phyloP scores from a whole-genome alignment of 2,329 filamentous ascomycete species.

The Chaetomium sp. region DNA sequence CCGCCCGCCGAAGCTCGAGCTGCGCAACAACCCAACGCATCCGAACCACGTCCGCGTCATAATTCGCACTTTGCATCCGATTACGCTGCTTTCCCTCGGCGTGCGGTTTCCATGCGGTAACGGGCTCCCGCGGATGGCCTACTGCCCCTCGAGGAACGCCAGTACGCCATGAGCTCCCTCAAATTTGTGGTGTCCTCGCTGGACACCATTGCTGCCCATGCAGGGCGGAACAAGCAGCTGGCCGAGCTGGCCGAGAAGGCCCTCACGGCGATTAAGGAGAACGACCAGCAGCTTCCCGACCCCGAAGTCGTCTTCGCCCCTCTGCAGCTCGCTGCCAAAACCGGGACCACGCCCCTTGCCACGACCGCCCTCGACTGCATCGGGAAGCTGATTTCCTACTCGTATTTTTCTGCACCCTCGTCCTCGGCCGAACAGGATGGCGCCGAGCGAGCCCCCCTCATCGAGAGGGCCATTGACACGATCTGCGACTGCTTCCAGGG shows the following conservation, averaged over 20 bases:
- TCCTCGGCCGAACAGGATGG: slow-evolving; percentile 38
- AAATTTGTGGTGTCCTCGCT: slow-evolving; percentile 93
- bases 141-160: slow-evolving; percentile 28
- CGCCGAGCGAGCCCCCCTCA: slow-evolving; percentile 61
- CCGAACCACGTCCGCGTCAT: too few species aligned
- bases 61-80: too few species aligned
- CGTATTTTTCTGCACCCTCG: slow-evolving; percentile 79
- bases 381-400: slow-evolving; percentile 97
- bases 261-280: slow-evolving; percentile 77
- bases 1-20: too few species aligned
- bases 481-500: slow-evolving; percentile 99
- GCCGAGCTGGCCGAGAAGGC: slow-evolving; percentile 76
- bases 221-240: slow-evolving; percentile 76
- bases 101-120: slow-evolving; percentile 18
- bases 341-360: slow-evolving; percentile 75
- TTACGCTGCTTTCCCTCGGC: background rate
- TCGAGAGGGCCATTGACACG: slow-evolving; percentile 95
- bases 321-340: slow-evolving; percentile 81
- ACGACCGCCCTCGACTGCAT: slow-evolving; percentile 95
- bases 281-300: slow-evolving; percentile 73
- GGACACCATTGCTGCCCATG: slow-evolving; percentile 85
- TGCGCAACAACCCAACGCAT: too few species aligned
- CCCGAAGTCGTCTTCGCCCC: slow-evolving; percentile 90
- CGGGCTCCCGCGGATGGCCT: slow-evolving; percentile 37
- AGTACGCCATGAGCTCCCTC: slow-evolving; percentile 77